Evolutionary conservation across 371 early-diverging fungal species (phyloP).

Genomic region (Smittium mucronatum): DNA sequence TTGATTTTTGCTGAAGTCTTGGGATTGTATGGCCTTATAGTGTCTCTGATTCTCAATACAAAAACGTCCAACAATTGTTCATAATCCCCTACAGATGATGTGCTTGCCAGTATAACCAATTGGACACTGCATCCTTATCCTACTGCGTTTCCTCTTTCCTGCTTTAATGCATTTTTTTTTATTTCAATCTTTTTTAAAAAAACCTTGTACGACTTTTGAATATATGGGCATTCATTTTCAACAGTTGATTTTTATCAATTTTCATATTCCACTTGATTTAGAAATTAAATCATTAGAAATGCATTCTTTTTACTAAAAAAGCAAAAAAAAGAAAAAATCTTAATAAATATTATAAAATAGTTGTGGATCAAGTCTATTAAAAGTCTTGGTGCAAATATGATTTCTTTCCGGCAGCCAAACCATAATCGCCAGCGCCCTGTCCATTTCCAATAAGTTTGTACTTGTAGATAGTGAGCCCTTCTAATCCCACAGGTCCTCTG

Average conservation of each 20-base stretch:
- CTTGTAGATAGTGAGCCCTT: conserved; percentile 93
- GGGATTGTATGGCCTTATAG: conserved; percentile 86
- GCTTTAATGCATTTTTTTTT: too few relatives aligned
- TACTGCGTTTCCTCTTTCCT: too few relatives aligned
- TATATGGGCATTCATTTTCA: too few relatives aligned
- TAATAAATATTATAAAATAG: conserved; percentile 3
- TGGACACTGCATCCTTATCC: too few relatives aligned
- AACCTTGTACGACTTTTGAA: too few relatives aligned
- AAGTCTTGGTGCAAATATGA: conserved; percentile 54
- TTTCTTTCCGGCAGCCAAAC: conserved; percentile 49
- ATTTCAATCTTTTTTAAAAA: too few relatives aligned
- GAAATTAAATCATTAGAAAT: not conserved
- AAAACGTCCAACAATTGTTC: too few relatives aligned
- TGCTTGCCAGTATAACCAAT: too few relatives aligned
- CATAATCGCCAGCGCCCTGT: conserved; percentile 66
- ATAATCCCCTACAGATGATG: too few relatives aligned
- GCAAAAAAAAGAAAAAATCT: not conserved
- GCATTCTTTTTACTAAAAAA: conserved; percentile 3
- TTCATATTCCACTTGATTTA: too few relatives aligned
- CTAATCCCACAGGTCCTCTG: conserved; percentile 92
- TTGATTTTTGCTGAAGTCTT: conserved; percentile 98
- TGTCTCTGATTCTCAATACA: conserved; percentile 91
- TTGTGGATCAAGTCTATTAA: too few relatives aligned
- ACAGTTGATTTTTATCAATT: too few relatives aligned
- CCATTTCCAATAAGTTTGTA: conserved; percentile 83